phyloP scores from a whole-genome alignment of 345 rosid genomes.

The Brassica napus region Da-Ae NC_063440.1:21724501-21725000 shows the following conservation, averaged over 20 bases:
- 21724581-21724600: background rate
- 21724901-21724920: background rate
- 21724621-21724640: constrained; percentile 21
- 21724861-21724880: constrained; percentile 38
- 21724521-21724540: background rate
- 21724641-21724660: constrained; percentile 4
- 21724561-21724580: constrained; percentile 16
- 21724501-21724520: background rate
- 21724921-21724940: background rate
- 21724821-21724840: constrained; percentile 24
- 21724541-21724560: constrained; percentile 10
- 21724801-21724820: background rate
- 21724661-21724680: constrained; percentile 27
- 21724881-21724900: constrained; percentile 33
- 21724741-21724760: constrained; percentile 23
- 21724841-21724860: constrained; percentile 32
- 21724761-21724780: background rate
- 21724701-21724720: background rate
- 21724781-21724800: constrained; percentile 16
- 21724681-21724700: constrained; percentile 36
- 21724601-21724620: background rate
- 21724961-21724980: constrained; percentile 19
- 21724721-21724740: constrained; percentile 19
- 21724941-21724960: constrained; percentile 14
- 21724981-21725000: background rate